These are phyloP conservation scores for Epichloe gansuensis DNA, from an alignment of 2,329 filamentous ascomycete species.

Conservation along the genomic window DNA sequence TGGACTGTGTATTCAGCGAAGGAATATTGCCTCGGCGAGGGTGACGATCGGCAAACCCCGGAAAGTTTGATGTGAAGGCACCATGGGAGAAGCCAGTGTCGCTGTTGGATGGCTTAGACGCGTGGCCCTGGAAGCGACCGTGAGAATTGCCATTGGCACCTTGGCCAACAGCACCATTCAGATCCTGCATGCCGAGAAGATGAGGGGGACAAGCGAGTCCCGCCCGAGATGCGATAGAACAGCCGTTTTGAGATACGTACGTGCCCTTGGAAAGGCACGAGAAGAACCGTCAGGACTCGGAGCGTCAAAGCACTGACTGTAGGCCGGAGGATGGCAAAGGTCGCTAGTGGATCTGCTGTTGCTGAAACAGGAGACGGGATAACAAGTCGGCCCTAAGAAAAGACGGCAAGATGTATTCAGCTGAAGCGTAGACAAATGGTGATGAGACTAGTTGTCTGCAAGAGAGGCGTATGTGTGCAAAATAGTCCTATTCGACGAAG, in stretches of 20 bases:
- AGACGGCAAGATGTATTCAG: not conserved
- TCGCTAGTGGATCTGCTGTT: not conserved
- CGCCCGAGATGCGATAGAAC: conserved; percentile 63
- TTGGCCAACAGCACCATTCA: conserved; percentile 49
- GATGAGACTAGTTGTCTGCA: not conserved
- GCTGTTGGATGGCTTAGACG: conserved; percentile 70
- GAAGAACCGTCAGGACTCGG: not conserved
- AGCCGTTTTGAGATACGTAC: conserved; percentile 65
- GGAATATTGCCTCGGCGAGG: conserved; percentile 77
- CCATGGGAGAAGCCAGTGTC: conserved; percentile 88
- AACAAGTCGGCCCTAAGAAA: not conserved
- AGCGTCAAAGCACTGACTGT: not conserved
- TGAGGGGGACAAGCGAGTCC: conserved; percentile 83
- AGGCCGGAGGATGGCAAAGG: too few relatives aligned
- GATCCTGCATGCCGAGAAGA: conserved; percentile 84
- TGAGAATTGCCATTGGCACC: conserved; percentile 32
- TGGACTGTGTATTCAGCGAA: conserved; percentile 76
- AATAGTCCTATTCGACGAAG: not conserved
- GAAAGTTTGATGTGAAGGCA: conserved; percentile 77
- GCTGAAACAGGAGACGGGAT: too few relatives aligned
- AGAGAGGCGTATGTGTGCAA: not conserved
- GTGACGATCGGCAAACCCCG: conserved; percentile 78
- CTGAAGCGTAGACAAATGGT: not conserved
- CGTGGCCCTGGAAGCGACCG: conserved; percentile 55
- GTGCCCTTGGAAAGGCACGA: conserved; percentile 41